Percentiles rank a stretch among this genome's conserved stretches.
phyloP scores from a whole-genome alignment of 164 flowering plant genomes.

The Chloranthus sessilifolius region DNA sequence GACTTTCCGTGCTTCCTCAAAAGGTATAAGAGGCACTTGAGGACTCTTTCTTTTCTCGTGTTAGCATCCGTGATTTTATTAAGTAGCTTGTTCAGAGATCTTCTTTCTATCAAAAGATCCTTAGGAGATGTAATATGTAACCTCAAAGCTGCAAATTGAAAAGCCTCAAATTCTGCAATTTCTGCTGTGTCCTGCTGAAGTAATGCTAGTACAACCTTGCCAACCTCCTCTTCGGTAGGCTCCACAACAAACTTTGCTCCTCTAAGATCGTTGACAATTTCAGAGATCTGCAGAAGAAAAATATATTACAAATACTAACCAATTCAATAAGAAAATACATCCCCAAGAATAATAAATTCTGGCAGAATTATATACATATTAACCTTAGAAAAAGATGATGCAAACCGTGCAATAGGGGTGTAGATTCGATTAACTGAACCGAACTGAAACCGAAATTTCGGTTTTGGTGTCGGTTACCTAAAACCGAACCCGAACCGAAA shows the following conservation, averaged over 20 bases:
- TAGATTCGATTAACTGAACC: too few relatives aligned
- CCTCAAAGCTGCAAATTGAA: slow-evolving; percentile 46
- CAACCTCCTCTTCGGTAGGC: slow-evolving; percentile 66
- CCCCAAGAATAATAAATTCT: neutral
- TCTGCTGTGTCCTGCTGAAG: slow-evolving; percentile 32
- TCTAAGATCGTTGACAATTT: slow-evolving; percentile 47
- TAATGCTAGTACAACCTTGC: slow-evolving; percentile 45
- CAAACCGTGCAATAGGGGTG: too few relatives aligned
- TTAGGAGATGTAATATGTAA: slow-evolving; percentile 52
- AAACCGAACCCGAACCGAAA: too few relatives aligned
- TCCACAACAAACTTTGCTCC: slow-evolving; percentile 42
- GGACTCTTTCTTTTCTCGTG: slow-evolving; percentile 37
- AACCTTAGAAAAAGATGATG: neutral
- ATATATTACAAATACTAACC: neutral
- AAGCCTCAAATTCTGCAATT: slow-evolving; percentile 34
- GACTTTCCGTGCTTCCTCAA: slow-evolving; percentile 44
- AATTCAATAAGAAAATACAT: neutral
- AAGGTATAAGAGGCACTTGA: slow-evolving; percentile 45
- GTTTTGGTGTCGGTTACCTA: too few relatives aligned
- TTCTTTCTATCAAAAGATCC: slow-evolving; percentile 59
- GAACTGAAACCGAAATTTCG: too few relatives aligned
- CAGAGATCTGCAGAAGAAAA: slow-evolving; percentile 53
- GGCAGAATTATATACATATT: neutral
- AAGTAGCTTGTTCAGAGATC: slow-evolving; percentile 55
- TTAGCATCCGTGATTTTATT: slow-evolving; percentile 37